Percentiles rank a stretch among this genome's conserved stretches.
Evolutionary conservation across 371 early-diverging fungal genomes (phyloP).

Genomic region (Encephalitozoon romaleae): DNA sequence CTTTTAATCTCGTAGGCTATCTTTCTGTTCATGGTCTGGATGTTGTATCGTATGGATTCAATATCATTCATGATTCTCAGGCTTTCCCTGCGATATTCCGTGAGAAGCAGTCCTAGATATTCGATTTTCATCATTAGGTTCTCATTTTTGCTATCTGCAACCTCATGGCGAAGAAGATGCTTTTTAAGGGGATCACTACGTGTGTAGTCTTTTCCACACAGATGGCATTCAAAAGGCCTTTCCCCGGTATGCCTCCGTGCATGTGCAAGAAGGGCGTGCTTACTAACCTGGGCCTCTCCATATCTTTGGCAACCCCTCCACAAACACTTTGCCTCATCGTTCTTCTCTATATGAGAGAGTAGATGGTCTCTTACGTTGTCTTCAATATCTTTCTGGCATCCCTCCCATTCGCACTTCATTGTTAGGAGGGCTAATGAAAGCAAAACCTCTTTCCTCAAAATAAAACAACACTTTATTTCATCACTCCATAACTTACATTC

Average conservation of each 20-base stretch:
- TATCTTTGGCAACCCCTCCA: slow-evolving; percentile 50
- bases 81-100: slow-evolving; percentile 1
- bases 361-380: slow-evolving; percentile 28
- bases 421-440: background rate
- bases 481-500: background rate
- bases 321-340: slow-evolving; percentile 27
- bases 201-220: slow-evolving; percentile 52
- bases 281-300: slow-evolving; percentile 33
- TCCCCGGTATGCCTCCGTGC: slow-evolving; percentile 50
- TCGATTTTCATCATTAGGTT: slow-evolving; percentile 3
- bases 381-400: slow-evolving; percentile 15
- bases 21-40: background rate
- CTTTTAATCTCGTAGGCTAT: background rate
- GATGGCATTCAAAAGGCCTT: slow-evolving; percentile 54
- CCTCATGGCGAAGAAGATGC: slow-evolving; percentile 55
- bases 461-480: background rate
- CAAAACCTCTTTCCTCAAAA: background rate
- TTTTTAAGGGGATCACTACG: slow-evolving; percentile 58
- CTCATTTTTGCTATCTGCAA: slow-evolving; percentile 13
- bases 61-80: background rate
- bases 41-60: background rate
- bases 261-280: slow-evolving; percentile 50
- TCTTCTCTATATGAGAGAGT: background rate
- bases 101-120: background rate
- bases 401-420: slow-evolving; percentile 36